These are phyloP conservation scores for Epichloe coenophiala DNA, from an alignment of 2,329 filamentous ascomycete species.

Conservation along the genomic window DNA sequence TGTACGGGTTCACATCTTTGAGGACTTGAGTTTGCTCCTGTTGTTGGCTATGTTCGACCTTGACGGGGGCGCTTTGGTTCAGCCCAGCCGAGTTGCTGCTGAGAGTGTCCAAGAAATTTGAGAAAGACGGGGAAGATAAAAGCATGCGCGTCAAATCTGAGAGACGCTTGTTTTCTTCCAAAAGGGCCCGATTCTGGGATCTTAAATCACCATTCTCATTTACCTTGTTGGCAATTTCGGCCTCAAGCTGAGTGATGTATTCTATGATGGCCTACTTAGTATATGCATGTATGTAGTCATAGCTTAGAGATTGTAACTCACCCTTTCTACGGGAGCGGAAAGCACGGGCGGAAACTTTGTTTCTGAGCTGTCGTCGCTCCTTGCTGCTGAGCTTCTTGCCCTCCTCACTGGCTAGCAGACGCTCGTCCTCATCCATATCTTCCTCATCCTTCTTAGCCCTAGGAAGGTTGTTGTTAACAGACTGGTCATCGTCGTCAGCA, in stretches of 20 bases:
- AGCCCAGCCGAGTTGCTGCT: constrained; percentile 41
- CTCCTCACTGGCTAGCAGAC: constrained; percentile 86
- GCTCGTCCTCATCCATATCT: constrained; percentile 97
- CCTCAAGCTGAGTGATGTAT: constrained; percentile 91
- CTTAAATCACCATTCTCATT: constrained; percentile 74
- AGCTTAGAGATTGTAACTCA: constrained; percentile 32
- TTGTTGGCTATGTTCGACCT: constrained; percentile 21
- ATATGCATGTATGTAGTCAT: neutral
- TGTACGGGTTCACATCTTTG: constrained; percentile 55
- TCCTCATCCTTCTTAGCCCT: constrained; percentile 86
- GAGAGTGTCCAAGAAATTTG: constrained; percentile 61
- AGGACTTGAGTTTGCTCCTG: constrained; percentile 37
- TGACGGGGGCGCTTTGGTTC: constrained; percentile 24
- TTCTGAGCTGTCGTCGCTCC: constrained; percentile 89
- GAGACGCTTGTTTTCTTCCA: constrained; percentile 74
- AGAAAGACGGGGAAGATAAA: constrained; percentile 69
- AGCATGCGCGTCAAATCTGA: constrained; percentile 71
- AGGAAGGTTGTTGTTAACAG: constrained; percentile 53
- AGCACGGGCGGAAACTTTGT: constrained; percentile 95
- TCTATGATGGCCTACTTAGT: constrained; percentile 37
- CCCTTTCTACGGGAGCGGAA: constrained; percentile 98
- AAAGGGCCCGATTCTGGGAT: constrained; percentile 64
- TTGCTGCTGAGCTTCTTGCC: constrained; percentile 99
- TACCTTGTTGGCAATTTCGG: constrained; percentile 71
- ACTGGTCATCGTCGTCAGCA: constrained; percentile 28